Conservation (phyloP, 2,329 filamentous ascomycete genomes). For the Leptographium lundbergii region DNA sequence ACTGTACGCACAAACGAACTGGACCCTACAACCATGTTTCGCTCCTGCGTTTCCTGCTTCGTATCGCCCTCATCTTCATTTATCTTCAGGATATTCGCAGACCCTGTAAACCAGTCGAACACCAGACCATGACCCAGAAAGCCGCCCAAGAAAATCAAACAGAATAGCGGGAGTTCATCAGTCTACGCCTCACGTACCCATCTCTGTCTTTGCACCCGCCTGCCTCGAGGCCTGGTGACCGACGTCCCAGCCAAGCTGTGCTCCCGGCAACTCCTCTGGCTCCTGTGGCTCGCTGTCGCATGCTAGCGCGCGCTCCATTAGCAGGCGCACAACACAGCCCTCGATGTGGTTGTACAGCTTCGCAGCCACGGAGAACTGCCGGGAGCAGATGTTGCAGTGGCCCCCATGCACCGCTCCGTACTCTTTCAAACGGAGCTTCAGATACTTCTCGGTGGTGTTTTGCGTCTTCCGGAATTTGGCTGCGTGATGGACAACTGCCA, state of each 20-base stretch:
- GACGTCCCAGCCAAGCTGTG: neutral
- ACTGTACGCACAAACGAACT: neutral
- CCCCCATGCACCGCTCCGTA: neutral
- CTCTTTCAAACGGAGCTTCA: neutral
- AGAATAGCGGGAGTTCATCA: neutral
- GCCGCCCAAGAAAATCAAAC: neutral
- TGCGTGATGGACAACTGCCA: slow-evolving; percentile 4
- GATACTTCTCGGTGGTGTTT: slow-evolving; percentile 4
- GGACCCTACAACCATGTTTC: neutral
- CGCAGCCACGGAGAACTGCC: neutral
- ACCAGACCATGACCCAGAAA: neutral
- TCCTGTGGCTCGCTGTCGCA: neutral
- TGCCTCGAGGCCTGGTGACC: neutral
- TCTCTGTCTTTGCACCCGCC: neutral
- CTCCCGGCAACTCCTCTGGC: neutral
- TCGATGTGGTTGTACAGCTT: slow-evolving; percentile 7
- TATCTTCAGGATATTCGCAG: neutral
- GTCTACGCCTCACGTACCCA: neutral
- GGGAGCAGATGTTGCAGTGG: slow-evolving; percentile 2
- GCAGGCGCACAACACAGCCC: slow-evolving; percentile 2
- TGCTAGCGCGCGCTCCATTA: neutral
- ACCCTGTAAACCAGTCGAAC: neutral
- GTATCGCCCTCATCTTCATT: neutral
- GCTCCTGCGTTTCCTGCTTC: neutral
- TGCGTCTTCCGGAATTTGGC: slow-evolving; percentile 4